A percentile compares a stretch with the other conserved stretches of the same genome.
Evolutionary conservation across 2,329 filamentous ascomycete species (phyloP).

Genomic region (Nemania sp.): DNA sequence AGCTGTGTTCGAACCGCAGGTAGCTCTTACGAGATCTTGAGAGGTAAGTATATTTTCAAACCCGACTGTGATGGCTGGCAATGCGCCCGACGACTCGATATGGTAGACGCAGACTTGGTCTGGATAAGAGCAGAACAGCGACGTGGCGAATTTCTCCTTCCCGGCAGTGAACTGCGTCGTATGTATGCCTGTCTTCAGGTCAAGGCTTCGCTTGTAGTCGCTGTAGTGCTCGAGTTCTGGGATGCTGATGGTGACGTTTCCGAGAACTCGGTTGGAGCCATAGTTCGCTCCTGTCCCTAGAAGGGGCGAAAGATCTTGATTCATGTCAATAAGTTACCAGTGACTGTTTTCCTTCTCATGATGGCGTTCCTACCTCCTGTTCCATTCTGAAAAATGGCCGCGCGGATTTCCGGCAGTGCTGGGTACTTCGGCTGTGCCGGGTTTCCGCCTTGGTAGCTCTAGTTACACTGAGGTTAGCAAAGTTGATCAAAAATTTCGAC

Average conservation of each 20-base stretch:
- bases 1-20: conserved; percentile 2
- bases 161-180: conserved; percentile 40
- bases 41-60: conserved; percentile 47
- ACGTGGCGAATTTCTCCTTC: conserved; percentile 40
- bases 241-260: conserved; percentile 50
- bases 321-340: neutral
- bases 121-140: conserved; percentile 51
- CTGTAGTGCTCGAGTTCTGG: conserved; percentile 36
- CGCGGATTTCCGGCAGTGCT: conserved; percentile 48
- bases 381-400: conserved; percentile 53
- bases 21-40: conserved; percentile 13
- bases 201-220: conserved; percentile 39
- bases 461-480: neutral
- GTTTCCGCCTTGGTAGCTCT: conserved; percentile 52
- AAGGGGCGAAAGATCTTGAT: conserved; percentile 17
- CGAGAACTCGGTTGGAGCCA: conserved; percentile 52
- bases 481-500: neutral
- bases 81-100: conserved; percentile 25
- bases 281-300: conserved; percentile 41
- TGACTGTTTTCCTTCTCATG: neutral
- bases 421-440: conserved; percentile 42
- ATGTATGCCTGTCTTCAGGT: conserved; percentile 50
- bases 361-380: conserved; percentile 46
- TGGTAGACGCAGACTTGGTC: conserved; percentile 43
- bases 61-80: conserved; percentile 48